These are phyloP conservation scores for Arabis hirsuta DNA, from an alignment of 345 rosid species.

Conservation along the genomic window DNA sequence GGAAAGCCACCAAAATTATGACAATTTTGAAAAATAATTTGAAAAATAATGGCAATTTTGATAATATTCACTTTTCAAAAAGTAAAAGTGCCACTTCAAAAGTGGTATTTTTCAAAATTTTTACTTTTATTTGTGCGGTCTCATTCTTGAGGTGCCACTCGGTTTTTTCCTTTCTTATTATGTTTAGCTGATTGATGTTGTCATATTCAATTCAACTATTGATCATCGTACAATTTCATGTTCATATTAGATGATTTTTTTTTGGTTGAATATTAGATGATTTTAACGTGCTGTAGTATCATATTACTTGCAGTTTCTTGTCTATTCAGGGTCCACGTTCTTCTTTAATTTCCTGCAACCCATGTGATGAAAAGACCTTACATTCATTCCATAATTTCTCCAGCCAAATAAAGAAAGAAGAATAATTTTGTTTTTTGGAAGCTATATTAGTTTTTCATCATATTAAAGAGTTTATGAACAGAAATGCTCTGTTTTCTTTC, in stretches of 20 bases:
- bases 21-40: too few relatives aligned
- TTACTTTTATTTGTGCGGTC: slow-evolving; percentile 10
- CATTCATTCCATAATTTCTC: background rate
- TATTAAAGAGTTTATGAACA: background rate
- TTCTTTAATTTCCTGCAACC: slow-evolving; percentile 20
- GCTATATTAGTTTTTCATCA: background rate
- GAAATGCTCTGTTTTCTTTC: slow-evolving; percentile 14
- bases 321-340: slow-evolving; percentile 35
- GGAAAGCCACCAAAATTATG: too few relatives aligned
- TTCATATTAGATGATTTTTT: slow-evolving; percentile 17
- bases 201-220: slow-evolving; percentile 23
- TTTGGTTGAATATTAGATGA: too few relatives aligned
- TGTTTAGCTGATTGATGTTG: slow-evolving; percentile 9
- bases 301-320: slow-evolving; percentile 23
- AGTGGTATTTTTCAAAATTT: too few relatives aligned
- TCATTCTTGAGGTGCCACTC: slow-evolving; percentile 26
- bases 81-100: too few relatives aligned
- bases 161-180: background rate
- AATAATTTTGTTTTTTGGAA: background rate
- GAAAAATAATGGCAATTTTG: too few relatives aligned
- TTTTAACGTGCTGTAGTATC: slow-evolving; percentile 1
- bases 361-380: slow-evolving; percentile 41
- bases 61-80: too few relatives aligned
- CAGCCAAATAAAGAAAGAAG: background rate
- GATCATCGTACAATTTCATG: slow-evolving; percentile 32